A percentile compares a stretch with the other conserved stretches of the same genome.
These are phyloP conservation scores for Trichoderma guizhouense DNA, from an alignment of 2,329 filamentous ascomycete species.

Conservation along the genomic window DNA sequence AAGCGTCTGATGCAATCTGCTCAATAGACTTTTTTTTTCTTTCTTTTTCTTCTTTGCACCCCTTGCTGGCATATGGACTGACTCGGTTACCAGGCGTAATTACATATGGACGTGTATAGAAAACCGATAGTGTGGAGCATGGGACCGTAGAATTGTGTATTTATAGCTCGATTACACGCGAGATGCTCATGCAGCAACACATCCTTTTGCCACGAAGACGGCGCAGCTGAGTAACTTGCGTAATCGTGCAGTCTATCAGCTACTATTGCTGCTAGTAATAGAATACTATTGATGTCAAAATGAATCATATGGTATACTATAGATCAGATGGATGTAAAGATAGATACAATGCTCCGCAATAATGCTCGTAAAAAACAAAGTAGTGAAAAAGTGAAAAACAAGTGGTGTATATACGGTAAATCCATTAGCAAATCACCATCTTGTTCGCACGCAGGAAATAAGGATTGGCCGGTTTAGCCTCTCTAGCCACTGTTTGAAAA, in stretches of 20 bases:
- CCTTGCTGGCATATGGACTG: not conserved
- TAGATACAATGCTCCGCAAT: not conserved
- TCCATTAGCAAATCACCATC: not conserved
- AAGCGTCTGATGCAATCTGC: not conserved
- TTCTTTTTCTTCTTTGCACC: not conserved
- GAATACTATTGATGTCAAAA: not conserved
- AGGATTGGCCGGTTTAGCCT: constrained; percentile 12
- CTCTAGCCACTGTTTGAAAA: constrained; percentile 16
- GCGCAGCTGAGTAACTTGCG: not conserved
- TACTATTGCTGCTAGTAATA: not conserved
- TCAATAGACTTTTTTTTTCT: not conserved
- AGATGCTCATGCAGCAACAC: not conserved
- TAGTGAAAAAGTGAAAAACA: not conserved
- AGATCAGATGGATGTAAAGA: not conserved
- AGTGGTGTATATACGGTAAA: not conserved
- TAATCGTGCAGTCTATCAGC: not conserved
- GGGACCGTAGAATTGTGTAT: not conserved
- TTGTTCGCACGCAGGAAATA: not conserved
- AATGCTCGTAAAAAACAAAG: not conserved
- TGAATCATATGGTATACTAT: not conserved
- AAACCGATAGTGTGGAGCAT: not conserved
- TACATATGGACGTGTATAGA: not conserved
- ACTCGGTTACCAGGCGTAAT: not conserved
- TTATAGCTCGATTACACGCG: not conserved
- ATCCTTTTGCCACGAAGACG: constrained; percentile 7